Conservation (phyloP, 306 rosid species). For the Glycine latifolia region DNA sequence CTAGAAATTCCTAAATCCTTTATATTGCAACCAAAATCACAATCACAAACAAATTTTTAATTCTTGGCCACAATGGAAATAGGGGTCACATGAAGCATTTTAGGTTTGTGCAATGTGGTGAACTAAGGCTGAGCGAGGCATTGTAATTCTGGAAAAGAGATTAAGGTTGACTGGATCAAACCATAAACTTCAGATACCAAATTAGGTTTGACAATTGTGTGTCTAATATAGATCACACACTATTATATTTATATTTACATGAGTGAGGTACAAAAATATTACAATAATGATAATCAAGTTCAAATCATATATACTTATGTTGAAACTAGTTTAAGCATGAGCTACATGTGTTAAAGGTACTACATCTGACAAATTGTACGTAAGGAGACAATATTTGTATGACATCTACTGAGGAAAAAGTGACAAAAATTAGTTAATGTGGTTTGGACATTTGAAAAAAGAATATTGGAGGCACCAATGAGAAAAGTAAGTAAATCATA, state of each 20-base stretch:
- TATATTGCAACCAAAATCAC: no score
- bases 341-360: neutral
- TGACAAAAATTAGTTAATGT: neutral
- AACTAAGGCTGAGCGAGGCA: neutral
- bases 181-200: neutral
- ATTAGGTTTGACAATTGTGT: neutral
- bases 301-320: neutral
- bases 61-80: no score
- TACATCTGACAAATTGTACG: neutral
- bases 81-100: neutral
- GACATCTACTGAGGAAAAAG: neutral
- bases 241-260: neutral
- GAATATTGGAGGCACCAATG: neutral
- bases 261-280: neutral
- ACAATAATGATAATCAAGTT: neutral
- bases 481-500: neutral
- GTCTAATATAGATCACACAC: neutral
- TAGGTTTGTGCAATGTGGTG: neutral
- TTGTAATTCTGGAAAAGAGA: neutral
- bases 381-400: neutral
- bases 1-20: no score
- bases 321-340: neutral
- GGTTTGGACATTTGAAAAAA: neutral
- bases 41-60: no score
- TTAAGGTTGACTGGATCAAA: neutral